Conservation (phyloP, 441 rosid genomes). For the Gossypium schwendimanii region DNA sequence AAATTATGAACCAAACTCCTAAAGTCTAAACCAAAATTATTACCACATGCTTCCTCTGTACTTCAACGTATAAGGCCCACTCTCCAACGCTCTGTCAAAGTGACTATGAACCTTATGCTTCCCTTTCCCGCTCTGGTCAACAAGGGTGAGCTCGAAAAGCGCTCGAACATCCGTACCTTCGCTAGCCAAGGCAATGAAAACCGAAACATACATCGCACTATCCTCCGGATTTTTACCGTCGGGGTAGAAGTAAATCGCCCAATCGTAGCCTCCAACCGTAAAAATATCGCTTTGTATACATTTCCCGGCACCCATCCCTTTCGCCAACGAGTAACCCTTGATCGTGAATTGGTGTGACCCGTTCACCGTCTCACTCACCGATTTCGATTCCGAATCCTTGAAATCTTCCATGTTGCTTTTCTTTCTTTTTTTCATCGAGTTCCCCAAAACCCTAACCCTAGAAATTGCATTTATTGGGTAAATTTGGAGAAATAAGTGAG, state of each 20-base stretch:
- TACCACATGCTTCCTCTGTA: slow-evolving; percentile 92
- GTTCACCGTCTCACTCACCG: slow-evolving; percentile 61
- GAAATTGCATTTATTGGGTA: background rate
- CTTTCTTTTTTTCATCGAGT: slow-evolving; percentile 16
- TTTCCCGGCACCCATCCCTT: slow-evolving; percentile 62
- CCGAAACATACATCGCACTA: slow-evolving; percentile 46
- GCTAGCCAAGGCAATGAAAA: slow-evolving; percentile 70
- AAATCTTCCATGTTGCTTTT: slow-evolving; percentile 19
- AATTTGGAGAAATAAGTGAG: background rate
- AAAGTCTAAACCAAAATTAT: background rate
- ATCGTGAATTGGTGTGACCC: slow-evolving; percentile 67
- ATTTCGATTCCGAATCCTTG: slow-evolving; percentile 36
- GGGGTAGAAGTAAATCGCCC: slow-evolving; percentile 73
- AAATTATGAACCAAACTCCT: background rate
- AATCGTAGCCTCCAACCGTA: slow-evolving; percentile 61
- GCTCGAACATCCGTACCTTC: slow-evolving; percentile 75
- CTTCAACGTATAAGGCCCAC: slow-evolving; percentile 73
- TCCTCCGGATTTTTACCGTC: slow-evolving; percentile 73
- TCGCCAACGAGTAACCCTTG: slow-evolving; percentile 59
- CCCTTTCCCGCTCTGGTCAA: slow-evolving; percentile 81
- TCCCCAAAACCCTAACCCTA: slow-evolving; percentile 11
- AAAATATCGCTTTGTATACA: slow-evolving; percentile 56
- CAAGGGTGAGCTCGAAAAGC: slow-evolving; percentile 56
- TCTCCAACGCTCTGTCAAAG: slow-evolving; percentile 62
- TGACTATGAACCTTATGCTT: slow-evolving; percentile 74